Conservation (phyloP, 352 stramenopile species). For the Globisporangium iwayamae region DNA sequence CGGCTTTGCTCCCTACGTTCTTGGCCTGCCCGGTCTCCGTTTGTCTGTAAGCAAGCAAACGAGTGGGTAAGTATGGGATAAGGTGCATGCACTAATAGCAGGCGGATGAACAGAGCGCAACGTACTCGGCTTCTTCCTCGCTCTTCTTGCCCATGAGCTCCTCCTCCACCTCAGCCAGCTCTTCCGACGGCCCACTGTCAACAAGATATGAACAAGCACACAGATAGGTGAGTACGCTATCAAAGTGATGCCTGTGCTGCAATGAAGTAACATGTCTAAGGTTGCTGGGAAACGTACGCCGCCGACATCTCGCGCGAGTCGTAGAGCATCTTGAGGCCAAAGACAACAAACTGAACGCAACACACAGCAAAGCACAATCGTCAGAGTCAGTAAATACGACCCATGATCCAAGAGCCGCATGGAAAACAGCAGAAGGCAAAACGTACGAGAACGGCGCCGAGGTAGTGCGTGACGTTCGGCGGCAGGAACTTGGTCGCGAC, state of each 20-base stretch:
- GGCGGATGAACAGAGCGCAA: neutral
- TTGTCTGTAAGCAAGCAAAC: constrained; percentile 13
- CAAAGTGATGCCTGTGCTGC: too few relatives aligned
- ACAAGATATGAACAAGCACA: neutral
- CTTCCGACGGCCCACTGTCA: constrained; percentile 65
- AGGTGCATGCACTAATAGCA: neutral
- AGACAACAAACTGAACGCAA: constrained; percentile 92
- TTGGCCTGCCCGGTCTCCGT: constrained; percentile 25
- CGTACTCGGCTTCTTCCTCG: constrained; percentile 60
- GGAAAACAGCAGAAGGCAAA: neutral
- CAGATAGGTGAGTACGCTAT: too few relatives aligned
- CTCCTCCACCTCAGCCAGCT: constrained; percentile 80
- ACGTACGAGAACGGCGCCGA: constrained; percentile 86
- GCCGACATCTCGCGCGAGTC: constrained; percentile 80
- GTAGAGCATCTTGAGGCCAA: constrained; percentile 94
- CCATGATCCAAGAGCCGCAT: neutral
- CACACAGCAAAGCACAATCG: constrained; percentile 1
- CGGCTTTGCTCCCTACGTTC: constrained; percentile 14
- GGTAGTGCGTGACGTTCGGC: constrained; percentile 93
- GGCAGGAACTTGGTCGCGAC: constrained; percentile 95
- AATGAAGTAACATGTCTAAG: too few relatives aligned
- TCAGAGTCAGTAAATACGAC: neutral
- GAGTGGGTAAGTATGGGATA: neutral
- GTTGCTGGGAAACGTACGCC: constrained; percentile 31
- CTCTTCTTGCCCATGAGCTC: constrained; percentile 83